Conservation (phyloP, 768 basidiomycete species). For the Dictyophora rubrovolvata region DNA sequence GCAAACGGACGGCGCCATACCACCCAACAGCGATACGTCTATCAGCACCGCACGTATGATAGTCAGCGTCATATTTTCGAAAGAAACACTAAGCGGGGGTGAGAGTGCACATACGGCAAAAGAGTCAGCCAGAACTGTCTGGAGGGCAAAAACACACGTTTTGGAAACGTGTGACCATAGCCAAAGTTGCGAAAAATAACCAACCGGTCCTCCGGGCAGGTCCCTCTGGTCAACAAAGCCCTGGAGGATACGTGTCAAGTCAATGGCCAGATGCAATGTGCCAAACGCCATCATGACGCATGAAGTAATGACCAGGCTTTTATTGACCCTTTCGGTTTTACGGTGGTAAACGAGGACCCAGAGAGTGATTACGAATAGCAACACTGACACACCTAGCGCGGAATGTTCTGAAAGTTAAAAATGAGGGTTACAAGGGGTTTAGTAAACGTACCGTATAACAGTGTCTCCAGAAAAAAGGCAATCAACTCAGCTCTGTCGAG, state of each 20-base stretch:
- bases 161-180: not conserved
- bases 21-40: not conserved
- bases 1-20: not conserved
- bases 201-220: not conserved
- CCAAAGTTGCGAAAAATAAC: not conserved
- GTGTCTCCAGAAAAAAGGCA: not conserved
- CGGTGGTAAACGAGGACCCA: not conserved
- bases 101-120: not conserved
- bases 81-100: not conserved
- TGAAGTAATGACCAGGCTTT: not conserved
- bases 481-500: slow-evolving; percentile 4
- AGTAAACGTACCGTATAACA: not conserved
- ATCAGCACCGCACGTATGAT: not conserved
- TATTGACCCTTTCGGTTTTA: not conserved
- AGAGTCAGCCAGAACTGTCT: not conserved
- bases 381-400: not conserved
- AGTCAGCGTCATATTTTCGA: not conserved
- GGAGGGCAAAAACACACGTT: not conserved
- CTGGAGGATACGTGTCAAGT: not conserved
- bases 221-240: not conserved
- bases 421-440: not conserved
- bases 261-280: not conserved
- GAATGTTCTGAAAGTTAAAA: not conserved
- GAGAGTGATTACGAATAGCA: not conserved
- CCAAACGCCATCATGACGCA: not conserved